phyloP scores from a whole-genome alignment of 2,329 filamentous ascomycete genomes.

The Colletotrichum sp. region DNA sequence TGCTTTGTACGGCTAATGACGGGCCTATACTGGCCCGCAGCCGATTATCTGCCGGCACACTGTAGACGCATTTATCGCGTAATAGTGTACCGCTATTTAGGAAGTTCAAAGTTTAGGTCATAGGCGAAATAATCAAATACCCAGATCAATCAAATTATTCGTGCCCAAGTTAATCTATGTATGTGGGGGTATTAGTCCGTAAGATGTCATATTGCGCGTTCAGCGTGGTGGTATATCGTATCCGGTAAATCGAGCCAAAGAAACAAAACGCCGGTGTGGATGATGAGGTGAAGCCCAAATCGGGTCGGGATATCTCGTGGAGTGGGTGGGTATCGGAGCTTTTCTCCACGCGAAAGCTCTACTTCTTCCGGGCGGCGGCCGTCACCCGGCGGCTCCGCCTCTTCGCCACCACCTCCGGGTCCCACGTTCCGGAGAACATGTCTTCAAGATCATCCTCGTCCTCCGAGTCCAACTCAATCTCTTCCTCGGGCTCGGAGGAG shows the following conservation, averaged over 20 bases:
- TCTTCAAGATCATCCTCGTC: conserved; percentile 73
- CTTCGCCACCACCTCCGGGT: conserved; percentile 55
- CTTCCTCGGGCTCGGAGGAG: conserved; percentile 29
- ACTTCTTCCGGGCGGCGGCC: conserved; percentile 22
- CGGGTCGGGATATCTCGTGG: neutral
- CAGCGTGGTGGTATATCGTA: neutral
- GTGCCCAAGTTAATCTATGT: neutral
- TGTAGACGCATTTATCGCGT: neutral
- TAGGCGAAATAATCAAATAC: conserved; percentile 15
- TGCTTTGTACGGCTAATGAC: neutral
- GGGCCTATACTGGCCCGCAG: neutral
- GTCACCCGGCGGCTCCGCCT: conserved; percentile 45
- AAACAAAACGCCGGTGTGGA: neutral
- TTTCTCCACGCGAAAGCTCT: neutral
- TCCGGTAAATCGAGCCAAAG: neutral
- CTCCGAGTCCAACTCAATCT: conserved; percentile 64
- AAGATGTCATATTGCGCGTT: neutral
- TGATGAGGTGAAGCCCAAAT: neutral
- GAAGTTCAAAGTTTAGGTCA: neutral
- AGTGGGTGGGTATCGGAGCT: conserved; percentile 2
- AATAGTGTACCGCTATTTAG: neutral
- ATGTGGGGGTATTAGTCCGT: conserved; percentile 12
- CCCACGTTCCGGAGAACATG: conserved; percentile 67
- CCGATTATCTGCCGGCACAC: neutral
- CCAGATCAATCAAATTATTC: conserved; percentile 1